Evolutionary conservation across 768 basidiomycete genomes (phyloP), one percentile per base, ranked within the genome.

Genomic region (Holtermannia corniformis): DNA sequence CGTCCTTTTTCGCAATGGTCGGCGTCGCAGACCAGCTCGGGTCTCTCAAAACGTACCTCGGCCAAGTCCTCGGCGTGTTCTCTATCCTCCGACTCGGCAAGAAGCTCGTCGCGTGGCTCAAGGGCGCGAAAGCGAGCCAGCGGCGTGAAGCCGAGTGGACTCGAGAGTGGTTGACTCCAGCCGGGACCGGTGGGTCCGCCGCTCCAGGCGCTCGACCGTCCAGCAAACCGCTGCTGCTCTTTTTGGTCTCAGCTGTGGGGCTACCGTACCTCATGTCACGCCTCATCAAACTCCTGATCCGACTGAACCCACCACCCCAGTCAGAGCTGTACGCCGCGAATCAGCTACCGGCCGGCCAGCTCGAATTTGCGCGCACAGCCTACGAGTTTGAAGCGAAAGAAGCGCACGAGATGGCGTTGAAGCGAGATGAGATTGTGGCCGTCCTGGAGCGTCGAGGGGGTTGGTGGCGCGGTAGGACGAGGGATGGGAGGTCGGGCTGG

Each of bases 21-120:
- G 87, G 89, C 57, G 93, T 99, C 43, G 79, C 92, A 37, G 95
- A 99, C 65, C 95, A 99, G 67, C 85, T 99, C 64, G 83, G 82
- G 2, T 87, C 89, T 61, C 80, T 96, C 41, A 80, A 90, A 47
- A 86, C 92, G 60, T 92, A 90, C 12, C 79, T 97, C 14, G 92
- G 90, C 21, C 91, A 91, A 67, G 89, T 97, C 0, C 77, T 97
- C 4, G 89, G 89, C 26, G 73, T 97, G 28, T 96, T 99, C 65
- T 88, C 89, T 3, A 78, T 97, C 47, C 64, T 96, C 7, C 76
- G 87, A 47, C 50, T 71, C 44, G 71, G 70, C 1, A 56, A 59
- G 44, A 58, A 60, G 11, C 57, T 74, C n/a, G 49, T 72, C 37
- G 59, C 53, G 12, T 96, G 87, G 89, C 77, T 92, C 75, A 68